phyloP scores from a whole-genome alignment of 2,329 filamentous ascomycete species.

The Claviceps cyperi region DNA sequence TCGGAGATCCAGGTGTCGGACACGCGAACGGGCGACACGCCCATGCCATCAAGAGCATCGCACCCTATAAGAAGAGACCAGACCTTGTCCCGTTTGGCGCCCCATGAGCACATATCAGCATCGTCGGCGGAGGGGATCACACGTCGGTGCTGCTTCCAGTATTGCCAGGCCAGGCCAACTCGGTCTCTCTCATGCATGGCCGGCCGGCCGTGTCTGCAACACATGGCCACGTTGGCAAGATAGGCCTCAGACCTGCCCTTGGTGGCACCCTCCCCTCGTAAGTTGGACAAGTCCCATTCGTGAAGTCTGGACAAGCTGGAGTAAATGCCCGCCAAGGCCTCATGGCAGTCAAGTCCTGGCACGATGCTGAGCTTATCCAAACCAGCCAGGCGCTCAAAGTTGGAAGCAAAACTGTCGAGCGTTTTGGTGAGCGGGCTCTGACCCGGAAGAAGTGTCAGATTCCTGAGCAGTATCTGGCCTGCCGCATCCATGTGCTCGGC shows the following conservation, averaged over 20 bases:
- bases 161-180: slow-evolving; percentile 59
- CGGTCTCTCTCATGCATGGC: slow-evolving; percentile 53
- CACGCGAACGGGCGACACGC: slow-evolving; percentile 49
- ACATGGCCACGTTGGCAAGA: slow-evolving; percentile 46
- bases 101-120: slow-evolving; percentile 18
- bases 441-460: slow-evolving; percentile 44
- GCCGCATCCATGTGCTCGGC: slow-evolving; percentile 47
- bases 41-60: slow-evolving; percentile 29
- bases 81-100: slow-evolving; percentile 31
- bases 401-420: slow-evolving; percentile 54
- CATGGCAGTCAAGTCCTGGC: slow-evolving; percentile 59
- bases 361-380: slow-evolving; percentile 59
- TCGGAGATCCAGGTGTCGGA: slow-evolving; percentile 63
- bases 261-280: slow-evolving; percentile 34
- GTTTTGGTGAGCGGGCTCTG: slow-evolving; percentile 55
- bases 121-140: slow-evolving; percentile 23
- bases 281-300: slow-evolving; percentile 49
- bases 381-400: slow-evolving; percentile 53
- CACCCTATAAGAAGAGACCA: slow-evolving; percentile 60
- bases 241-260: slow-evolving; percentile 31
- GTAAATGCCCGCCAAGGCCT: slow-evolving; percentile 61
- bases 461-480: slow-evolving; percentile 48
- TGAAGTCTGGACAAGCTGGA: slow-evolving; percentile 56
- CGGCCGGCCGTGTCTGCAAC: slow-evolving; percentile 55
- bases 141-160: slow-evolving; percentile 55